Percentiles rank a stretch among this genome's conserved stretches.
These are phyloP conservation scores for Penicillium sp. DNA, from an alignment of 2,329 filamentous ascomycete species.

Conservation along the genomic window DNA sequence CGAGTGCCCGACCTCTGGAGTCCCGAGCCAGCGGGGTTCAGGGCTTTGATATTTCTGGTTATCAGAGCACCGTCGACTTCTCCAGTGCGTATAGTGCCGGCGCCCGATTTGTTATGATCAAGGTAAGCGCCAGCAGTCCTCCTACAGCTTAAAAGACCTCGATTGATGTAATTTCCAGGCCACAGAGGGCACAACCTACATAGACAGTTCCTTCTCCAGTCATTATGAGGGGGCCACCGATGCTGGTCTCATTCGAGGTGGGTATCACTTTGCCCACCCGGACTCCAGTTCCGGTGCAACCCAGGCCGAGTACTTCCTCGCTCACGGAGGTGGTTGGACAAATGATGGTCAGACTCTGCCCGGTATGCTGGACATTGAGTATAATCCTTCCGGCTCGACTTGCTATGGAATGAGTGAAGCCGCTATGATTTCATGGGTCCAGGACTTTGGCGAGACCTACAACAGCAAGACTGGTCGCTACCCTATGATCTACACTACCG, in stretches of 20 bases:
- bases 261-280: constrained; percentile 57
- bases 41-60: constrained; percentile 35
- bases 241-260: constrained; percentile 55
- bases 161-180: constrained; percentile 39
- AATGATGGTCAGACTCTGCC: constrained; percentile 55
- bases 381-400: constrained; percentile 36
- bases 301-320: constrained; percentile 54
- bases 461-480: constrained; percentile 47
- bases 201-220: constrained; percentile 46
- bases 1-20: constrained; percentile 16
- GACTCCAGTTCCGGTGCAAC: constrained; percentile 43
- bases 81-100: constrained; percentile 27
- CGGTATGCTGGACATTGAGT: constrained; percentile 58
- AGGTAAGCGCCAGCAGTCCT: constrained; percentile 14
- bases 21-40: constrained; percentile 22
- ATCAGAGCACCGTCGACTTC: constrained; percentile 29
- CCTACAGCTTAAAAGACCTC: not conserved
- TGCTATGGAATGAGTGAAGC: constrained; percentile 49
- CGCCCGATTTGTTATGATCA: constrained; percentile 37
- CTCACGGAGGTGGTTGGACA: constrained; percentile 55
- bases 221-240: constrained; percentile 53
- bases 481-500: constrained; percentile 54
- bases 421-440: constrained; percentile 55
- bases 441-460: constrained; percentile 54
- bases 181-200: constrained; percentile 52